A percentile compares a stretch with the other conserved stretches of the same genome.
These are phyloP conservation scores for Wickerhamiella australiensis DNA, from an alignment of 805 yeast genomes.

Conservation along the genomic window DNA sequence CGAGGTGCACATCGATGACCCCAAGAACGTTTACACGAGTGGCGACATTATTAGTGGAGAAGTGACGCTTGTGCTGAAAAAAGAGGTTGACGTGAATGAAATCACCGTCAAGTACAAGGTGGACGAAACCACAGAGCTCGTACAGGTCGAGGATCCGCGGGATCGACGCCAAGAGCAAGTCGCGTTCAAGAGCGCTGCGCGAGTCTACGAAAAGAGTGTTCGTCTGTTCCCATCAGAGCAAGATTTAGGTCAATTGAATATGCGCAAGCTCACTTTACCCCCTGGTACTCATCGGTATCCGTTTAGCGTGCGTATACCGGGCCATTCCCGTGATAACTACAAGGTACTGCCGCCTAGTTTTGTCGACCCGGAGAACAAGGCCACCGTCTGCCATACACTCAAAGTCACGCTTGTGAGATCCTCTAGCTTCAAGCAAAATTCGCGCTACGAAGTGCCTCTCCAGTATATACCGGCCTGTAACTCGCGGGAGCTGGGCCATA, in stretches of 20 bases:
- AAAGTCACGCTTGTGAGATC: slow-evolving; percentile 12
- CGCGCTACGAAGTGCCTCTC: slow-evolving; percentile 11
- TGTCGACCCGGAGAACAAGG: slow-evolving; percentile 1
- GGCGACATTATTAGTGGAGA: slow-evolving; percentile 17
- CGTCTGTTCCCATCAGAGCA: slow-evolving; percentile 12
- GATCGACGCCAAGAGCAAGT: neutral
- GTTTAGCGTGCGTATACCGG: slow-evolving; percentile 11
- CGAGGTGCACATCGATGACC: slow-evolving; percentile 7
- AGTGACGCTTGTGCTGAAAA: slow-evolving; percentile 11
- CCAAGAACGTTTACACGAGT: slow-evolving; percentile 11
- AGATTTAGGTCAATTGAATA: neutral
- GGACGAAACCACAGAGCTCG: slow-evolving; percentile 13
- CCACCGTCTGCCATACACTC: slow-evolving; percentile 6
- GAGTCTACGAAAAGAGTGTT: slow-evolving; percentile 4
- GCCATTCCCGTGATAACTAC: neutral
- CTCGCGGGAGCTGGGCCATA: neutral
- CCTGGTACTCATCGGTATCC: slow-evolving; percentile 14
- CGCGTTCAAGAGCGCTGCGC: neutral
- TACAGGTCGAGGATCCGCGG: neutral
- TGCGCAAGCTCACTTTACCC: slow-evolving; percentile 11
- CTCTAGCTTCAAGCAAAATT: slow-evolving; percentile 7
- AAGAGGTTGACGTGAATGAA: slow-evolving; percentile 12
- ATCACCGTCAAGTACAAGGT: slow-evolving; percentile 14
- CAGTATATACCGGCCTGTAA: slow-evolving; percentile 7
- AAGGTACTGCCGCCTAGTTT: slow-evolving; percentile 7